Conservation (phyloP, 2,329 filamentous ascomycete genomes). For the Aspergillus texensis region DNA sequence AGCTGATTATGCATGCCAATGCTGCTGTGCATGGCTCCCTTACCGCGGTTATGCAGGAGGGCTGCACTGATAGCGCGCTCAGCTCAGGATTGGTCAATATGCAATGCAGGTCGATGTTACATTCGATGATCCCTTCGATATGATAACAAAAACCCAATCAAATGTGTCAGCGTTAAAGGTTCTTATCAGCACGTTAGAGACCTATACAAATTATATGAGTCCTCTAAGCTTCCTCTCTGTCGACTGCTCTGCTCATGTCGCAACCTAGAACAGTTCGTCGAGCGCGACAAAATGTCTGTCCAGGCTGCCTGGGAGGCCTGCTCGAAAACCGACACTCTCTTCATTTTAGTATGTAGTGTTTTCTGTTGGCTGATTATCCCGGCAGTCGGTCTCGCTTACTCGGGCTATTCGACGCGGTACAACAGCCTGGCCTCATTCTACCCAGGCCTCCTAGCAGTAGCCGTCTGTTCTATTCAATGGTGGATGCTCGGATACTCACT, state of each 20-base stretch:
- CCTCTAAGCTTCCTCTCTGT: too few relatives aligned
- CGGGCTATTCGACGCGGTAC: slow-evolving; percentile 52
- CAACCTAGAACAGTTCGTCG: background rate
- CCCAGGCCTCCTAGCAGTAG: slow-evolving; percentile 51
- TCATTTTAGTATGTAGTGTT: slow-evolving; percentile 54
- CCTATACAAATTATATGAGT: background rate
- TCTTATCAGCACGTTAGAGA: background rate
- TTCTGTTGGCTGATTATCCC: slow-evolving; percentile 58
- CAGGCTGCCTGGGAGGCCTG: slow-evolving; percentile 54
- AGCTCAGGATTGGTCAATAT: background rate
- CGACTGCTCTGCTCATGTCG: background rate
- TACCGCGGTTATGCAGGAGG: background rate
- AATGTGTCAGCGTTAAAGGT: background rate
- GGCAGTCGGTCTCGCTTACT: slow-evolving; percentile 55
- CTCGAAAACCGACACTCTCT: slow-evolving; percentile 55
- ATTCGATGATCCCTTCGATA: background rate
- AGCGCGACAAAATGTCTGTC: slow-evolving; percentile 27
- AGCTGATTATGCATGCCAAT: background rate
- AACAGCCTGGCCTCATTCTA: slow-evolving; percentile 54
- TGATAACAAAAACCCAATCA: background rate
- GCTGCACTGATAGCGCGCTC: background rate
- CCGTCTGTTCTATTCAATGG: slow-evolving; percentile 56
- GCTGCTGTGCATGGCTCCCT: background rate
- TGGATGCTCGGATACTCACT: slow-evolving; percentile 54
- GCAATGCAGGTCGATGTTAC: background rate